Evolutionary conservation across 371 early-diverging fungal species (phyloP).

Genomic region (Funneliformis caledonium): DNA sequence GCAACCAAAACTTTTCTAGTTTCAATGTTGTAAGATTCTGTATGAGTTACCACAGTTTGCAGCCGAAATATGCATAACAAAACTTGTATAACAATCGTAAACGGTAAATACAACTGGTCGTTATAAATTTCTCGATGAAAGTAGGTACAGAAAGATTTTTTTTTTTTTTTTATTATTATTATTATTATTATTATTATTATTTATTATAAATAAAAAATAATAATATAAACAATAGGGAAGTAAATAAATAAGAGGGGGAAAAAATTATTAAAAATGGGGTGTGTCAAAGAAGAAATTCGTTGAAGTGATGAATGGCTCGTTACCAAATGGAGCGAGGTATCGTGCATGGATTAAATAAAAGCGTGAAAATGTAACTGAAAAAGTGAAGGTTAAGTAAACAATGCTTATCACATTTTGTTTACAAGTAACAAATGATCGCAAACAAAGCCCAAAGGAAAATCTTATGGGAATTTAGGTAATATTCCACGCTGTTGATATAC

Average conservation of each 20-base stretch:
- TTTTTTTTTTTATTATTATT: neutral
- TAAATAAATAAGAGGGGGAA: neutral
- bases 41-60: neutral
- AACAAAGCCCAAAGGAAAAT: slow-evolving; percentile 15
- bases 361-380: slow-evolving; percentile 18
- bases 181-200: neutral
- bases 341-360: slow-evolving; percentile 16
- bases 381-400: neutral
- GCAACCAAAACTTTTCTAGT: no score
- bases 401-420: slow-evolving; percentile 13
- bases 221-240: neutral
- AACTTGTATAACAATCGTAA: neutral
- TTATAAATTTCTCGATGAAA: neutral
- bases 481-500: slow-evolving; percentile 1
- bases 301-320: slow-evolving; percentile 7
- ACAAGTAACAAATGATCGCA: slow-evolving; percentile 1
- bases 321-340: slow-evolving; percentile 24
- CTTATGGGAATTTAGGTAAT: slow-evolving; percentile 25
- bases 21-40: neutral
- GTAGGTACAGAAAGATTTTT: neutral
- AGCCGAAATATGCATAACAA: neutral
- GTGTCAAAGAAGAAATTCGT: neutral
- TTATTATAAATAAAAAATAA: neutral
- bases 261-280: slow-evolving; percentile 21
- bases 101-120: neutral